phyloP scores from a whole-genome alignment of 164 flowering plant species.

The Chimonanthus praecox region DNA sequence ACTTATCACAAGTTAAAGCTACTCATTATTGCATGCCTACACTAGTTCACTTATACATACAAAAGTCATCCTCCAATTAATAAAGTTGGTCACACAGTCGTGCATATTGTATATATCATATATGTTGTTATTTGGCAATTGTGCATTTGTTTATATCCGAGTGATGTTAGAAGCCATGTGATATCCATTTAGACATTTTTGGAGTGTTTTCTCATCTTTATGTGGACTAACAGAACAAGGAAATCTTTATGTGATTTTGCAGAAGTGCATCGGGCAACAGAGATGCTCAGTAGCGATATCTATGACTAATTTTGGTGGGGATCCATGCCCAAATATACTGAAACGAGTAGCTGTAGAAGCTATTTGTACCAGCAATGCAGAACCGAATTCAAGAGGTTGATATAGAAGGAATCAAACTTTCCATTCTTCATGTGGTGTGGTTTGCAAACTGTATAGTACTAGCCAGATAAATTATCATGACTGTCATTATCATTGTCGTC shows the following conservation, averaged over 20 bases:
- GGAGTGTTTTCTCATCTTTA: background rate
- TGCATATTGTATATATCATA: too few species aligned
- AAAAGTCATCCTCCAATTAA: background rate
- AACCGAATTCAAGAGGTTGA: slow-evolving; percentile 22
- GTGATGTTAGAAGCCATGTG: background rate
- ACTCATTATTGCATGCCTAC: background rate
- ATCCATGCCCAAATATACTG: slow-evolving; percentile 87
- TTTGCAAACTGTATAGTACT: slow-evolving; percentile 12
- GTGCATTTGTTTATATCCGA: too few species aligned
- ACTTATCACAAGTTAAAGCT: background rate
- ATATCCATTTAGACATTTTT: background rate
- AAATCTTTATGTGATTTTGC: slow-evolving; percentile 14
- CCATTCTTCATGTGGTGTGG: slow-evolving; percentile 2
- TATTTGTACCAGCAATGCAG: slow-evolving; percentile 31
- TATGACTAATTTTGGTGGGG: slow-evolving; percentile 67
- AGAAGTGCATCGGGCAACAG: slow-evolving; percentile 77
- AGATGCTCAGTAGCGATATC: slow-evolving; percentile 75
- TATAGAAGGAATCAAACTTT: background rate
- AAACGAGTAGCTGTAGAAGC: slow-evolving; percentile 91
- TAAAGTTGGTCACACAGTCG: background rate
- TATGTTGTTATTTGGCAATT: background rate
- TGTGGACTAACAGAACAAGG: background rate
- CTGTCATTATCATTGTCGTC: too few species aligned
- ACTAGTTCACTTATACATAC: background rate
- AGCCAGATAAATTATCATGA: background rate